A percentile compares a stretch with the other conserved stretches of the same genome.
phyloP scores from a whole-genome alignment of 306 rosid species.

The Trifolium repens region DNA sequence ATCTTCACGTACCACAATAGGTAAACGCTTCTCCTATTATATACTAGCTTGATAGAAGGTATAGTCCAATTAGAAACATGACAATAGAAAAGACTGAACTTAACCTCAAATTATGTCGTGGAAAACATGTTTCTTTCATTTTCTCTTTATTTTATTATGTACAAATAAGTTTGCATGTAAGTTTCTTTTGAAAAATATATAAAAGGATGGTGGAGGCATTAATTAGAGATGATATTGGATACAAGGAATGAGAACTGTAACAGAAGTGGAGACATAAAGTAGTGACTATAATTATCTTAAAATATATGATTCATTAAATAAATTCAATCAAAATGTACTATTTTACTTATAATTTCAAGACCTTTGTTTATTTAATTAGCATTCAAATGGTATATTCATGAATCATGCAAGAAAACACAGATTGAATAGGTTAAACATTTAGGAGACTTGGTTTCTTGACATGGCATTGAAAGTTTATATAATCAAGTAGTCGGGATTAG shows the following conservation, averaged over 20 bases:
- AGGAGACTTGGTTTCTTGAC: constrained; percentile 1
- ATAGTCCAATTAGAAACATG: constrained; percentile 29
- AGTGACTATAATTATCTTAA: constrained; percentile 19
- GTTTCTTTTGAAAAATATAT: constrained; percentile 26
- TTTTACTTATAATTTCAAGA: not conserved
- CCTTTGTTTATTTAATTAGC: constrained; percentile 22
- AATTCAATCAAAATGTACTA: constrained; percentile 7
- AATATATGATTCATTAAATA: constrained; percentile 11
- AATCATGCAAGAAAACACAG: constrained; percentile 1
- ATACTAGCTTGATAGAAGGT: constrained; percentile 37
- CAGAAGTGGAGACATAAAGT: constrained; percentile 30
- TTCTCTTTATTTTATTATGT: constrained; percentile 23
- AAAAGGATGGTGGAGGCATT: constrained; percentile 7
- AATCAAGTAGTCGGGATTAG: constrained; percentile 6
- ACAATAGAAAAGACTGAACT: constrained; percentile 16
- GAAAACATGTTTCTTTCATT: constrained; percentile 25
- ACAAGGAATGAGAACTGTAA: constrained; percentile 26
- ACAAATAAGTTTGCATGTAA: not conserved
- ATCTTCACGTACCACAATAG: constrained; percentile 90
- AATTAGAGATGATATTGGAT: constrained; percentile 30
- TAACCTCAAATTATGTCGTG: constrained; percentile 9
- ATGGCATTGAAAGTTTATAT: not conserved
- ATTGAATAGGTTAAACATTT: constrained; percentile 23
- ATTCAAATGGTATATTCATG: constrained; percentile 15
- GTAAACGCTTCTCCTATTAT: constrained; percentile 56